Percentiles rank a stretch among this genome's conserved stretches.
phyloP scores from a whole-genome alignment of 192 early-diverging fungal species.

The Jimgerdemannia lactiflua region DNA sequence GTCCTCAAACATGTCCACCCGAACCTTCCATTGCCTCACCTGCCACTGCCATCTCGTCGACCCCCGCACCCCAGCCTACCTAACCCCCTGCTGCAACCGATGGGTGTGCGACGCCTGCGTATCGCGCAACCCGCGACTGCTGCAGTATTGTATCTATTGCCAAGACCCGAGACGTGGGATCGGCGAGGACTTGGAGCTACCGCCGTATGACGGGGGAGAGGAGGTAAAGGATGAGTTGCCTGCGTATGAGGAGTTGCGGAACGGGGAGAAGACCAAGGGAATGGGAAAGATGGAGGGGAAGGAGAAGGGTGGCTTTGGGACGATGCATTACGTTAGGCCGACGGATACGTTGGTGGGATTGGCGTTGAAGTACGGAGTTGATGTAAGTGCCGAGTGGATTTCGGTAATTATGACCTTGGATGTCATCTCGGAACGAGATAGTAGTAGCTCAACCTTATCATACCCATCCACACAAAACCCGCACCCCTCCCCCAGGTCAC shows the following conservation, averaged over 20 bases:
- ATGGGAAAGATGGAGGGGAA: neutral
- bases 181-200: neutral
- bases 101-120: slow-evolving; percentile 12
- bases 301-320: neutral
- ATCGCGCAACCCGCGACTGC: neutral
- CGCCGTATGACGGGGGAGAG: neutral
- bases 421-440: neutral
- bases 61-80: neutral
- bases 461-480: neutral
- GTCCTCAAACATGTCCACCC: neutral
- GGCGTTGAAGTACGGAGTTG: slow-evolving; percentile 13
- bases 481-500: neutral
- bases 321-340: slow-evolving; percentile 9
- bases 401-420: neutral
- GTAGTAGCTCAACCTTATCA: neutral
- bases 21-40: neutral
- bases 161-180: neutral
- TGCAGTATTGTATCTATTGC: slow-evolving; percentile 8
- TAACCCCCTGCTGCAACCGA: slow-evolving; percentile 11
- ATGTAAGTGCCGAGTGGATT: slow-evolving; percentile 4
- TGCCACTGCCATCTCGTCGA: slow-evolving; percentile 4
- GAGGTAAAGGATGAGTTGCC: neutral
- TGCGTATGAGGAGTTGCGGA: neutral
- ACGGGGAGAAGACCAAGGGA: neutral
- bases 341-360: slow-evolving; percentile 12